Evolutionary conservation across 192 early-diverging fungal genomes (phyloP).

Genomic region (Cetraspora pellucida): DNA sequence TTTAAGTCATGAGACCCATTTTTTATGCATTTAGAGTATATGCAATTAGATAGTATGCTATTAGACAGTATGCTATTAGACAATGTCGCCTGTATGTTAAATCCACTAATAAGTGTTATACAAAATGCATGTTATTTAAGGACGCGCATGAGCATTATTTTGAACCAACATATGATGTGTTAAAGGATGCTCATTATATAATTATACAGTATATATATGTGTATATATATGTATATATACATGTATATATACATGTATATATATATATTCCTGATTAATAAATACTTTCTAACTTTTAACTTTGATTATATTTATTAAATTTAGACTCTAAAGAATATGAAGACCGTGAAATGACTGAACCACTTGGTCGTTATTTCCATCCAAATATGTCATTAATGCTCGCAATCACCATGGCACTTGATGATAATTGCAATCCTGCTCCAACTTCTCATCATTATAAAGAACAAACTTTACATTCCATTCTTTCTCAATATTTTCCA

Average conservation of each 20-base stretch:
- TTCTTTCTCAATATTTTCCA: conserved; percentile 37
- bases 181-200: no score
- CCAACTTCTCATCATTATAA: conserved; percentile 34
- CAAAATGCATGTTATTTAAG: no score
- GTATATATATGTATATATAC: no score
- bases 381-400: conserved; percentile 37
- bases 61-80: no score
- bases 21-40: no score
- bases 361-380: conserved; percentile 27
- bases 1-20: no score
- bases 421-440: neutral
- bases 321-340: conserved; percentile 35
- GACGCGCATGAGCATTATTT: no score
- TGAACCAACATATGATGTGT: no score
- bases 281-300: neutral
- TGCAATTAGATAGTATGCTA: no score
- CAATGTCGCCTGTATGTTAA: no score
- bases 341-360: conserved; percentile 18
- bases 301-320: conserved; percentile 4
- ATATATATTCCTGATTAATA: neutral
- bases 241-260: neutral
- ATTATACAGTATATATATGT: no score
- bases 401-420: conserved; percentile 31
- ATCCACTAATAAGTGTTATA: no score
- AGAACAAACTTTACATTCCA: conserved; percentile 36